Evolutionary conservation across 2,329 filamentous ascomycete genomes (phyloP), one percentile per base, ranked within the genome.

Genomic region (Penicillium verrucosum): DNA sequence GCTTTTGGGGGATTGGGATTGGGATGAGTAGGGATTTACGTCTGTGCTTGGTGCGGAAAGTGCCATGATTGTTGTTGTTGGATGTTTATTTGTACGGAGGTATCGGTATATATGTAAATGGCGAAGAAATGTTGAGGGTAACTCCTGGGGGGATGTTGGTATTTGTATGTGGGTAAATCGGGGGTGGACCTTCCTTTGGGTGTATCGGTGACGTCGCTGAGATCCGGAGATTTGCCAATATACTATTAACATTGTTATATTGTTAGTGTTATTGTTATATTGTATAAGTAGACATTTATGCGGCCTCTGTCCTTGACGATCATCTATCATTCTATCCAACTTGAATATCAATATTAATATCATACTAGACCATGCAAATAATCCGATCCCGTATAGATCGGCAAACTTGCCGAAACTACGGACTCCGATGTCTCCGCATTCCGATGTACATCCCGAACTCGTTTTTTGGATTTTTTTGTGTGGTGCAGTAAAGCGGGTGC

Each of bases 21-120:
- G 12, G n/a, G 14, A 12, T 6, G 30, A 29, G 11, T 25, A 23
- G 21, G 1, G 21, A 51, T 65, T 56, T 64, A 70, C 70, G 44
- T 72, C 68, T 21, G 62, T 70, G 67, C 68, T 72, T 34, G 69
- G 65, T 18, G 62, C 54, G 11, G 63, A 56, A 46, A 72, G 69
- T 7, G 68, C 60, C 69, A 71, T 71, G 57, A 42, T 68, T 47
- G 37, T 12, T 43, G 38, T 37, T 18, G 2, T 34, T 36, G 11
- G 32, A 30, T 23, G 37, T 43, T 51, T 21, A 21, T 2, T 21
- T 21, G 21, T 21, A 21, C 21, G 21, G 21, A 21, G 21, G 21
- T 21, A 21, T 21, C 2, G 21, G 21, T 21, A 21, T 21, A 18
- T 21, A 16, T 8, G 14, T 23, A 11, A 36, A 36, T 21, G 34